phyloP scores from a whole-genome alignment of 306 rosid genomes.

The Prunus kanzakura region DNA sequence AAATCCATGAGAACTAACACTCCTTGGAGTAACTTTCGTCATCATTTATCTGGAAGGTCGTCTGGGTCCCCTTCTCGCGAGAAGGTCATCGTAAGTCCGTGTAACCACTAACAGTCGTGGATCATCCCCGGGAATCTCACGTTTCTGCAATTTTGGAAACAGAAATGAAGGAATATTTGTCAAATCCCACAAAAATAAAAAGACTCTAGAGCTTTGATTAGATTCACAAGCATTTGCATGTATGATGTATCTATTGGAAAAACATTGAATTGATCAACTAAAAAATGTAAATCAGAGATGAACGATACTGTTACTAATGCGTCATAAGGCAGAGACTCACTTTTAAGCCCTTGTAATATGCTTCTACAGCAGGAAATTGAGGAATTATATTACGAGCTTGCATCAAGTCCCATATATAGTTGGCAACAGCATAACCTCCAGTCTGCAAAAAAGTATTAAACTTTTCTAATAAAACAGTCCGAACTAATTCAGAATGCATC shows the following conservation, averaged over 20 bases:
- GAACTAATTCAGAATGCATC: not conserved
- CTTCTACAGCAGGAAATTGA: conserved; percentile 53
- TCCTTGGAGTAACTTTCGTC: not conserved
- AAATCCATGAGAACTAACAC: not conserved
- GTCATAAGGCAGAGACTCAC: conserved; percentile 44
- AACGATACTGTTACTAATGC: not conserved
- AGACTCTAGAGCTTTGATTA: not conserved
- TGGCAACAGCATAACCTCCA: conserved; percentile 86
- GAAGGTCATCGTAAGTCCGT: conserved; percentile 34
- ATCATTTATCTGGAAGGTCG: conserved; percentile 2
- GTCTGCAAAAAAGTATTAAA: conserved; percentile 42
- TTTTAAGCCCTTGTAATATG: conserved; percentile 79
- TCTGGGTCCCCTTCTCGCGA: conserved; percentile 17
- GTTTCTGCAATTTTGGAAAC: conserved; percentile 44
- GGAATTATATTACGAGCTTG: conserved; percentile 52
- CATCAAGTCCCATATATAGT: conserved; percentile 91
- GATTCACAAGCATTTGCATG: too few species aligned
- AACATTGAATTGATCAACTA: too few species aligned
- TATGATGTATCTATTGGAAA: too few species aligned
- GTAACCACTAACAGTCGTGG: conserved; percentile 63
- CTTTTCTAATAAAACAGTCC: not conserved
- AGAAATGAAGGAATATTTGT: not conserved
- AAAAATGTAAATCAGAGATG: not conserved
- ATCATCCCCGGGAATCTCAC: conserved; percentile 81
- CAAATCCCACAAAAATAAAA: not conserved